Evolutionary conservation across 164 flowering plant species (phyloP), one percentile per base, ranked within the genome.

Genomic region (Macadamia tetraphylla): DNA sequence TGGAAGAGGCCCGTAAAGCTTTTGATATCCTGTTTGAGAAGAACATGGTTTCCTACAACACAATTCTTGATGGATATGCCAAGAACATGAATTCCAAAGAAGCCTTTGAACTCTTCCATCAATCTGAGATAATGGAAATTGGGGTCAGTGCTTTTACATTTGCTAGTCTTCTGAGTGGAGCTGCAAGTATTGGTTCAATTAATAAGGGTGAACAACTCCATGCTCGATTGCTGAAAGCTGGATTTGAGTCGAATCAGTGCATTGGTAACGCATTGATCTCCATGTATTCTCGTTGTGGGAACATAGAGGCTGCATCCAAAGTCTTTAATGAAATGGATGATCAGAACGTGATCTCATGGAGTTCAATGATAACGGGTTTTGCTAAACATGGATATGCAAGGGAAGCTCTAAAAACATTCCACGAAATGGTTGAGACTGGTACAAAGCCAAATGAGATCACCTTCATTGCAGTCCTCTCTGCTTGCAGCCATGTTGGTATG

Each of bases 241-340:
- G 90, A 43, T 77, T 85, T 9, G 63, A 68, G 44, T 77, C 84
- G 3, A 82, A 86, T 62, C 80, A 62, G 32, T 70, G 69, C 68
- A 71, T 87, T 3, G 75, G 66, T 52, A 92, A 92, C 78, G 82
- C 97, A 59, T 78, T 93, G 71, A 80, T 91, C 57, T 84, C 91
- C 44, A 89, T 93, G 97, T 93, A 93, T 71, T 80, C 97, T 13
- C 81, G 81, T 77, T 91, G 97, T 70, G 98, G 97, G 17, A 63
- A 84, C 76, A 79, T 91, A 63, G 88, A 84, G 51, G 84, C 83
- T 42, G 95, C 92, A 57, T 80, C 69, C 73, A 79, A 68, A 73
- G 85, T 85, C 60, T 93, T 89, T 72, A 53, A 67, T 2, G 74
- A 78, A 65, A 84, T 89, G 92, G 75, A 58, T 1, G 76, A 71